Conservation (phyloP, 495 filamentous ascomycete genomes). For the Podospora pseudoanserina region DNA sequence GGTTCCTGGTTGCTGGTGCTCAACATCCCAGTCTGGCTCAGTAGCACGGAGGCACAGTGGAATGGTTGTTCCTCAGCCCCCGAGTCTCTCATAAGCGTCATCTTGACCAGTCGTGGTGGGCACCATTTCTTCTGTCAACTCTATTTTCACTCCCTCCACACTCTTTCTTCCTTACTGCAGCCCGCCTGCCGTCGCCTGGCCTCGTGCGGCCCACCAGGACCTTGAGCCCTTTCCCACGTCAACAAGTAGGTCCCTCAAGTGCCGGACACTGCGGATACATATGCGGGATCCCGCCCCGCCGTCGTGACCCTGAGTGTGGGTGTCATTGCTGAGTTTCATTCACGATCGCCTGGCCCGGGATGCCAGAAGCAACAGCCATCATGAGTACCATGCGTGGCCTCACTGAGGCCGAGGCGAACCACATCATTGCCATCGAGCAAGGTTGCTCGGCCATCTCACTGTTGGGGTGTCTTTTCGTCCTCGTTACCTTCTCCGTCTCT, state of each 20-base stretch:
- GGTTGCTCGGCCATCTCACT: constrained; percentile 68
- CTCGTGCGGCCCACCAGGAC: background rate
- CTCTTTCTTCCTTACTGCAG: background rate
- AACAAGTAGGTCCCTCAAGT: background rate
- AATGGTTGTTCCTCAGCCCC: constrained; percentile 7
- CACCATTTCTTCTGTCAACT: constrained; percentile 9
- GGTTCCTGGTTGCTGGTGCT: constrained; percentile 10
- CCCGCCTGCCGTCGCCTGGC: background rate
- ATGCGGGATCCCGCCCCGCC: constrained; percentile 17
- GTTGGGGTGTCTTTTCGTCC: constrained; percentile 67
- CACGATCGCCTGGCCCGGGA: background rate
- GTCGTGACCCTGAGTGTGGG: constrained; percentile 9
- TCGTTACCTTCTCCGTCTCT: constrained; percentile 63
- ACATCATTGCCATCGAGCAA: constrained; percentile 53
- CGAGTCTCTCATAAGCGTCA: constrained; percentile 8
- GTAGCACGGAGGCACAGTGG: background rate
- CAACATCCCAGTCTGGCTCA: background rate
- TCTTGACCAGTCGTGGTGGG: background rate
- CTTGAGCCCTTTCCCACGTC: background rate
- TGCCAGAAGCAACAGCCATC: background rate
- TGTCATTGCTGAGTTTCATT: constrained; percentile 12
- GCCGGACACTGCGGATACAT: constrained; percentile 12
- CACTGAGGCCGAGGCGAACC: constrained; percentile 9
- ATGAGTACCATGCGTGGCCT: constrained; percentile 13
- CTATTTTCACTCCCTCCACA: constrained; percentile 7